Base-by-base conservation (phyloP, 176 grass and related monocot genomes). In the Oryza australiensis region DNA sequence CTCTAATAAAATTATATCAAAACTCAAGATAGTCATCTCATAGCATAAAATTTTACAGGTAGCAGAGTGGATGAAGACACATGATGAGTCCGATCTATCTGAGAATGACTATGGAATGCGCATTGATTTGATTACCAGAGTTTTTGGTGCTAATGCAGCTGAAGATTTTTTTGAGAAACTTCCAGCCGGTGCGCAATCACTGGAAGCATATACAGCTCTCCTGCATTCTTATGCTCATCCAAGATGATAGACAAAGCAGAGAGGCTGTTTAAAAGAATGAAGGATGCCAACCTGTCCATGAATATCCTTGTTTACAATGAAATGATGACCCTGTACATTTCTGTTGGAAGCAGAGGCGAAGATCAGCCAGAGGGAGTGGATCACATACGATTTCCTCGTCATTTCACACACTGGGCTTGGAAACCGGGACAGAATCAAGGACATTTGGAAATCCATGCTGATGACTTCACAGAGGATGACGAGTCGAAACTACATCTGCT, bases 111-210 rank as follows among this genome's bases (percentile, higher is more conserved):
- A 94, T 60, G 90, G 85, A 2, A 60, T 91, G 33, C 86, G 90
- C 68, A 94, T 97, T 1, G 69, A 92, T 57, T 87, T 97, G 66
- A 87, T 94, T 16, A 97, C 90, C 27, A 97, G 46, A 83, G 92
- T 97, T 89, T 97, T 97, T 48, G 90, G 92, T 27, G 73, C 84
- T 10, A 94, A 40, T 86, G 65, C 87, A 7, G 92, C 94, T 3
- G 88, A 94, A 91, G 90, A 94, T 28, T 97, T 97, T 80, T 97
- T 97, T 51, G 72, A 94, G 75, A 72, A 91, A 66, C 90, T 97
- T 42, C 92, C 89, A 9, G 68, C 86, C 26, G 18, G 3, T 75
- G 86, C 90, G 10, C 94, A 92, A 91, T 94, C 94, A 0, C 27
- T 76, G 30, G 88, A 94, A 86, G 90, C 88, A 26, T 89, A 91